These are phyloP conservation scores for Candida frijolesensis DNA, from an alignment of 1,139 yeast species.

Conservation along the genomic window DNA sequence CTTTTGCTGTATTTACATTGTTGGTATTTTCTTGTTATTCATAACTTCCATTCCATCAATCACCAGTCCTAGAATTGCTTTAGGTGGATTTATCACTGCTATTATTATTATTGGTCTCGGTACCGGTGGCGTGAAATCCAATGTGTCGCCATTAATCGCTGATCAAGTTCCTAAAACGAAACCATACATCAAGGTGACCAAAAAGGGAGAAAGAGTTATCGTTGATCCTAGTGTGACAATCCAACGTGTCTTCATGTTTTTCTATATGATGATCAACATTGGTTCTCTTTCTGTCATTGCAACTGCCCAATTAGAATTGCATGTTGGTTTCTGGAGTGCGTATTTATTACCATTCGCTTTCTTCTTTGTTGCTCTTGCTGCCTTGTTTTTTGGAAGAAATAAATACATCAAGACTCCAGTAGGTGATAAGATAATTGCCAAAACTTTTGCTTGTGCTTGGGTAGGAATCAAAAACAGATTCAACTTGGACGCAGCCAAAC, in stretches of 20 bases:
- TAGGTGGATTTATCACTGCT: conserved; percentile 58
- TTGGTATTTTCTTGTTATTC: conserved; percentile 65
- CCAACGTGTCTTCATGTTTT: conserved; percentile 45
- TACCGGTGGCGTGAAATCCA: conserved; percentile 81
- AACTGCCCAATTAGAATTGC: conserved; percentile 38
- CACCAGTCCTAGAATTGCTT: conserved; percentile 44
- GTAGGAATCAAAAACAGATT: conserved; percentile 51
- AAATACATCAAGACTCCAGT: conserved; percentile 62
- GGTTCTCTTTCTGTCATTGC: conserved; percentile 44
- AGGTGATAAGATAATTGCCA: conserved; percentile 60
- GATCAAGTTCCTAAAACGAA: conserved; percentile 59
- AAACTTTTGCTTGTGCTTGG: conserved; percentile 50
- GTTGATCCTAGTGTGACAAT: conserved; percentile 42
- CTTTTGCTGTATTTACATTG: conserved; percentile 58
- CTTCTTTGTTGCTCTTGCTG: conserved; percentile 58
- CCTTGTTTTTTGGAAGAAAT: conserved; percentile 57
- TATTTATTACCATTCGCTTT: conserved; percentile 63
- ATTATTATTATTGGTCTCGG: conserved; percentile 73
- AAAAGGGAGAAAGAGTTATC: conserved; percentile 38
- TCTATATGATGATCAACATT: conserved; percentile 42
- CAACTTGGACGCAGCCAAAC: conserved; percentile 55
- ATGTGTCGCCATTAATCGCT: conserved; percentile 75
- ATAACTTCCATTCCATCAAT: conserved; percentile 71
- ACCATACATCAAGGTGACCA: conserved; percentile 35
- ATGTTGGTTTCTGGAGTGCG: conserved; percentile 46